phyloP scores from a whole-genome alignment of 345 rosid genomes.

The Aquilaria malaccensis region DNA sequence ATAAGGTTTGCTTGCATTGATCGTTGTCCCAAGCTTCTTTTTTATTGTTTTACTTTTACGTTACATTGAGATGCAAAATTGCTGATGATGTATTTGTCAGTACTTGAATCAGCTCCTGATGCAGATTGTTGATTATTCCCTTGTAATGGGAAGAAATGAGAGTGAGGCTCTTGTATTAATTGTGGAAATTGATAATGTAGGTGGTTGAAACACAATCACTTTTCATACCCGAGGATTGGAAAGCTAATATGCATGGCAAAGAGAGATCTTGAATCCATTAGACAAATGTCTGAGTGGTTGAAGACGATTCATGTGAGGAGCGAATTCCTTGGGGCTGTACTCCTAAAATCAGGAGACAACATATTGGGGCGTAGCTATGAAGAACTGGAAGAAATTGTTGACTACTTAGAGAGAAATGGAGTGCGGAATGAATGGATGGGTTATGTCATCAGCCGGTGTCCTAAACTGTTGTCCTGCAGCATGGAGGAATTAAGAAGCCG shows the following conservation, averaged over 20 bases:
- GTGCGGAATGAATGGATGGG: slow-evolving; percentile 92
- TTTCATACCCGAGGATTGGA: slow-evolving; percentile 69
- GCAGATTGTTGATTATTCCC: too few species aligned
- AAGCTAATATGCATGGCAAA: slow-evolving; percentile 62
- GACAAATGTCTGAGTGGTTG: slow-evolving; percentile 55
- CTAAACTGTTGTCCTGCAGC: slow-evolving; percentile 49
- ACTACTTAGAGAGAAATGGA: slow-evolving; percentile 64
- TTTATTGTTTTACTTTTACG: background rate
- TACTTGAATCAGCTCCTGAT: background rate
- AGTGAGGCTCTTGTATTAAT: slow-evolving; percentile 6
- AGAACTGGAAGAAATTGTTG: slow-evolving; percentile 57
- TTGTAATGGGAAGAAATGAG: background rate
- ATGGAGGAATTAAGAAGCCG: slow-evolving; percentile 63
- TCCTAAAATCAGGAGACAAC: slow-evolving; percentile 55
- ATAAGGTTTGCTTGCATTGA: slow-evolving; percentile 38
- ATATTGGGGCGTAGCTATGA: slow-evolving; percentile 41
- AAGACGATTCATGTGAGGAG: slow-evolving; percentile 71
- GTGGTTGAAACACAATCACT: slow-evolving; percentile 86
- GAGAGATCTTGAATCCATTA: slow-evolving; percentile 61
- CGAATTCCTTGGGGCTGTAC: slow-evolving; percentile 60
- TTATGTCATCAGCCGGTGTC: slow-evolving; percentile 65
- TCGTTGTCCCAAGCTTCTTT: background rate
- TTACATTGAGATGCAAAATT: background rate
- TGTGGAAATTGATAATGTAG: slow-evolving; percentile 27
- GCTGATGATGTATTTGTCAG: slow-evolving; percentile 5